Evolutionary conservation across 1,284 basidiomycete genomes (phyloP), one percentile per base, ranked within the genome.

Genomic region (Volvariella surrecta): DNA sequence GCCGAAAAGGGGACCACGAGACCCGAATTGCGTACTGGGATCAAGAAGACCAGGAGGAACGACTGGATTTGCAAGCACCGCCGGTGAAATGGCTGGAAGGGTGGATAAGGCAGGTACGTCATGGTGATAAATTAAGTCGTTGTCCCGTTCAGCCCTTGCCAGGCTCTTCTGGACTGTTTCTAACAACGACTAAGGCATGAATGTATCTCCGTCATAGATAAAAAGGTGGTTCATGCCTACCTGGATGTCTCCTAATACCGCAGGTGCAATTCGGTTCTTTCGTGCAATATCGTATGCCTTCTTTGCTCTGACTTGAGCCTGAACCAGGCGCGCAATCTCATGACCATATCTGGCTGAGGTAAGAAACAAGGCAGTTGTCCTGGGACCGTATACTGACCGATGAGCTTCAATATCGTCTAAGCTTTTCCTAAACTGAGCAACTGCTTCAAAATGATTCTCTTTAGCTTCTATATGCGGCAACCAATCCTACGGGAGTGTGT

Each of bases 71-170:
- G 84, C 89, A 63, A 98, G 79, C 3, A 74, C 64, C 1, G 80
- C 79, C 17, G 80, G 79, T 32, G 70, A 63, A 38, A 98, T 82
- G 0, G 73, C 59, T 0, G 83, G 63, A 3, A 97, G 72, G 20
- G 82, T 73, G 1, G 86, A 78, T 1, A 76, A 57, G 0, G 89
- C 67, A 0, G 92, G 93, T 0, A 96, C 74, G 37, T 89, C 82
- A 45, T 91, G 76, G 52, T 97, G 89, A 63, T 99, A 99, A 42
- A 99, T 96, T 3, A 98, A 68, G 59, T 97, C 89, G 57, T 99
- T 99, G 61, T 99, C 96, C 20, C 89, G 78, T 48, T 86, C 79
- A 0, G 94, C 90, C 11, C 89, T 75, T 2, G 70, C 62, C 16
- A 91, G 60, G 30, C 79, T 79, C 37, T 73, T 82, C 54, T 87